Evolutionary conservation across 202 grass and related monocot species (phyloP).

Genomic region (Elaeis oleifera): DNA sequence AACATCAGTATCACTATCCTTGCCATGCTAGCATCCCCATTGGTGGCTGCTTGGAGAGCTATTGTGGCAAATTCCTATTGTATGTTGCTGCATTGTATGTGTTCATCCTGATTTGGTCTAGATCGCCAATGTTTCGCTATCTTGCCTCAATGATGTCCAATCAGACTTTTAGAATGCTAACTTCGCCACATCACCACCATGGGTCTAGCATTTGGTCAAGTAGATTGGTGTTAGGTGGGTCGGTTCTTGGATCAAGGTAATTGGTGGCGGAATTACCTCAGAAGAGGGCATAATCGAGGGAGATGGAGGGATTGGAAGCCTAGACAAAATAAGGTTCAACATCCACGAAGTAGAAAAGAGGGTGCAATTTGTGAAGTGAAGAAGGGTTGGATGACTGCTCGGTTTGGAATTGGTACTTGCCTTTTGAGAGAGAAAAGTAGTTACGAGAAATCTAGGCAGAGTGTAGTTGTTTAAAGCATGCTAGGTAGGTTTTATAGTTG

Average conservation of each 20-base stretch:
- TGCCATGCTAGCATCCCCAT: conserved; percentile 28
- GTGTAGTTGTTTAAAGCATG: too few species aligned
- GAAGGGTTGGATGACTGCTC: conserved; percentile 40
- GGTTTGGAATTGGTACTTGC: too few species aligned
- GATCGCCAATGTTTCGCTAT: conserved; percentile 43
- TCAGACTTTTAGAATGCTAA: conserved; percentile 56
- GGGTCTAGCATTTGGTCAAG: too few species aligned
- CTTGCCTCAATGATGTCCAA: conserved; percentile 39
- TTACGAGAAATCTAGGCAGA: too few species aligned
- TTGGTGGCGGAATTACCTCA: conserved; percentile 6
- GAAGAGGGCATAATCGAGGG: conserved; percentile 65
- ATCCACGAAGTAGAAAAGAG: conserved; percentile 68
- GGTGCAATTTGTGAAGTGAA: too few species aligned
- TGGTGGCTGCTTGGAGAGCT: too few species aligned
- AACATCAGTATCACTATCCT: conserved; percentile 27
- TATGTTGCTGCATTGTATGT: conserved; percentile 49
- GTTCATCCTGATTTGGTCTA: conserved; percentile 48
- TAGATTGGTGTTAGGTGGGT: conserved; percentile 67
- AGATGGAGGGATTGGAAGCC: conserved; percentile 33
- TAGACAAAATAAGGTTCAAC: conserved; percentile 75
- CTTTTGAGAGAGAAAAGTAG: too few species aligned
- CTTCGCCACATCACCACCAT: conserved; percentile 50
- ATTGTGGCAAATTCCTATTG: conserved; percentile 52
- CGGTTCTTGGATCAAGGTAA: conserved; percentile 53
- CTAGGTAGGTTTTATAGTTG: too few species aligned